Conservation (phyloP, 805 yeast genomes). For the Metschnikowia kunwiensis region DNA sequence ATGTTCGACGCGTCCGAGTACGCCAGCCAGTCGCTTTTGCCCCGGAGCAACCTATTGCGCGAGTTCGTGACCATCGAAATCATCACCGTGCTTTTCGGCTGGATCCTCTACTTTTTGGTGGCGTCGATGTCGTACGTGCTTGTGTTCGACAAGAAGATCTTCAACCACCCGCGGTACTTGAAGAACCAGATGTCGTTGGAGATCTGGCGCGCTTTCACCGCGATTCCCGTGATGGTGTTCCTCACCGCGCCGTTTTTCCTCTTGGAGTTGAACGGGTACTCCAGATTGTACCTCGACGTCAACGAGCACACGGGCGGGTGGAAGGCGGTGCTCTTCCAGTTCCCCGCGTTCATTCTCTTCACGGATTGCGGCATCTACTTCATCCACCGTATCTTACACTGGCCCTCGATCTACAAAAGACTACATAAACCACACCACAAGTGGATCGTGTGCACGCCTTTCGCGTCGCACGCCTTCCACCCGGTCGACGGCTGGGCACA, state of each 20-base stretch:
- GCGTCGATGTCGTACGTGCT: slow-evolving; percentile 76
- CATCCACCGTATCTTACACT: slow-evolving; percentile 90
- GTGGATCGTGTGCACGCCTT: slow-evolving; percentile 98
- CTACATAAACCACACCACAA: slow-evolving; percentile 98
- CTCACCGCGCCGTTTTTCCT: slow-evolving; percentile 90
- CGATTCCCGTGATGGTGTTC: slow-evolving; percentile 87
- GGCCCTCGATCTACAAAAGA: slow-evolving; percentile 81
- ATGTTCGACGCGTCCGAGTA: slow-evolving; percentile 54
- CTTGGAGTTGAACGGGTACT: slow-evolving; percentile 77
- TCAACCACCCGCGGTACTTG: slow-evolving; percentile 93
- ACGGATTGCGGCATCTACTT: slow-evolving; percentile 92
- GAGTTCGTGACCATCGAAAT: slow-evolving; percentile 64
- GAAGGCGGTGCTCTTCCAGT: slow-evolving; percentile 60
- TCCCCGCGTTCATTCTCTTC: slow-evolving; percentile 80
- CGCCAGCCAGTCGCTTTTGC: slow-evolving; percentile 64
- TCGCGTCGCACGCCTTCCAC: slow-evolving; percentile 97
- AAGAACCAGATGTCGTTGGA: slow-evolving; percentile 90
- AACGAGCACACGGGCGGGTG: slow-evolving; percentile 65
- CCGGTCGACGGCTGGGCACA: slow-evolving; percentile 96
- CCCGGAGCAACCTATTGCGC: slow-evolving; percentile 71
- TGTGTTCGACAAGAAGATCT: slow-evolving; percentile 82
- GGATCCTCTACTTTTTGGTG: slow-evolving; percentile 70
- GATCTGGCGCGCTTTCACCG: slow-evolving; percentile 68
- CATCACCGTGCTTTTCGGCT: slow-evolving; percentile 78
- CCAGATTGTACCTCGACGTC: slow-evolving; percentile 68